phyloP scores from a whole-genome alignment of 805 yeast genomes.

The Metschnikowia chrysomelidarum region DNA sequence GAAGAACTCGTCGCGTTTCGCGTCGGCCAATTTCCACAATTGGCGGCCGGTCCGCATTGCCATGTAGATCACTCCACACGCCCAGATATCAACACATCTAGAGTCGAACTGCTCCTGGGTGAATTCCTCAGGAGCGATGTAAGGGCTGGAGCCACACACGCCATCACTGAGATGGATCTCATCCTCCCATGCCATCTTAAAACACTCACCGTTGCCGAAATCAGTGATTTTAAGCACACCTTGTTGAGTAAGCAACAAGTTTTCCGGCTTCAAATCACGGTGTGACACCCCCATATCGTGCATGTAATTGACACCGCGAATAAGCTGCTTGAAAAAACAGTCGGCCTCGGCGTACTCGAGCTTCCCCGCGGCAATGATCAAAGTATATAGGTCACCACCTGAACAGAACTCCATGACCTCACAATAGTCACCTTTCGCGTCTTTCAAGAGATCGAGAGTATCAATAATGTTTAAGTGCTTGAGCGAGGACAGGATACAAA shows the following conservation, averaged over 20 bases:
- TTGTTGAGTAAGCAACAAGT: conserved; percentile 65
- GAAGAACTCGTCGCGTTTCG: conserved; percentile 76
- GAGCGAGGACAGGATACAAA: conserved; percentile 75
- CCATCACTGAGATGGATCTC: conserved; percentile 71
- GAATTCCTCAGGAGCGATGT: conserved; percentile 89
- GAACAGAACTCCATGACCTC: conserved; percentile 85
- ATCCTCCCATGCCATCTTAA: conserved; percentile 81
- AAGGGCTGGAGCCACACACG: conserved; percentile 82
- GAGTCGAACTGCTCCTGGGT: conserved; percentile 69
- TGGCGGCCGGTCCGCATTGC: conserved; percentile 95
- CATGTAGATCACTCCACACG: conserved; percentile 90
- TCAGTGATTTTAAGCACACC: conserved; percentile 83
- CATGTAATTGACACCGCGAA: conserved; percentile 83
- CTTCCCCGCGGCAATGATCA: conserved; percentile 74
- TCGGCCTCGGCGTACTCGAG: conserved; percentile 82
- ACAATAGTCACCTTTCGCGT: conserved; percentile 78
- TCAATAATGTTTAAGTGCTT: conserved; percentile 76
- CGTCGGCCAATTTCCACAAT: conserved; percentile 80
- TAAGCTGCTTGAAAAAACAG: conserved; percentile 83
- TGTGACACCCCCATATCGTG: conserved; percentile 90
- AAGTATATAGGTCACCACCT: conserved; percentile 77
- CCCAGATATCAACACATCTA: conserved; percentile 83
- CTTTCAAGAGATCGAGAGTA: conserved; percentile 73
- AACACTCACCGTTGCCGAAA: conserved; percentile 83
- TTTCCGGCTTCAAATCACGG: conserved; percentile 88